Base-by-base conservation (phyloP, 176 grass and related monocot genomes). In the Cymbopogon citratus region DNA sequence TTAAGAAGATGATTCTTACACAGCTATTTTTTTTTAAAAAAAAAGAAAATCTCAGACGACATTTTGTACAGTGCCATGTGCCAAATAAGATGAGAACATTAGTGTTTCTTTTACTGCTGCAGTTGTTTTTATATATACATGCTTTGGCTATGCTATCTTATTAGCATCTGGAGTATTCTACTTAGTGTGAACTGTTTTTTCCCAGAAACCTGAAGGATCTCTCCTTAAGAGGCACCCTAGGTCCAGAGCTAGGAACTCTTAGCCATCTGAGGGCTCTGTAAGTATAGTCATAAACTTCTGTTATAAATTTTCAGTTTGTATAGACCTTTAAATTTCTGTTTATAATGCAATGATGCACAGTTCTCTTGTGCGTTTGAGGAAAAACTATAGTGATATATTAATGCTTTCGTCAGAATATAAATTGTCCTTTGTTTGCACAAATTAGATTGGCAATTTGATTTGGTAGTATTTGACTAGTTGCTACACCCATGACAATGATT, bases 191-290 rank as follows among this genome's bases (percentile, higher is more conserved):
- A 76, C 35, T 60, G 1, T 66, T 80, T 66, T 71, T 86, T 52
- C 85, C 70, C 91, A 99, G 97, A 83, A 91, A 95, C 38, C 73
- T 99, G 54, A 94, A 91, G 83, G 90, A 90, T 70, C 78, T 87
- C 43, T 91, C 92, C 36, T 36, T 99, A 73, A 80, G 75, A 85
- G 97, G 93, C 82, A 95, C 82, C 78, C 84, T 99, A 78, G 85
- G 91, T 78, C 73, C 93, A 3, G 97, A 95, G 81, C 46, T 99
- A 80, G 91, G 87, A 72, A 78, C 81, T 64, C 76, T 99, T 74
- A 79, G 72, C 60, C 89, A 95, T 63, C 85, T 99, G 77, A 93
- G 87, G 87, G 93, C 93, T 68, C 87, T 99, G 97, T 99, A 93
- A 92, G 95, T 91, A 56, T 69, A 44, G 9, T 73, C 75, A 64